phyloP scores from a whole-genome alignment of 1,139 yeast species.

The Eremothecium sinecaudum region DNA sequence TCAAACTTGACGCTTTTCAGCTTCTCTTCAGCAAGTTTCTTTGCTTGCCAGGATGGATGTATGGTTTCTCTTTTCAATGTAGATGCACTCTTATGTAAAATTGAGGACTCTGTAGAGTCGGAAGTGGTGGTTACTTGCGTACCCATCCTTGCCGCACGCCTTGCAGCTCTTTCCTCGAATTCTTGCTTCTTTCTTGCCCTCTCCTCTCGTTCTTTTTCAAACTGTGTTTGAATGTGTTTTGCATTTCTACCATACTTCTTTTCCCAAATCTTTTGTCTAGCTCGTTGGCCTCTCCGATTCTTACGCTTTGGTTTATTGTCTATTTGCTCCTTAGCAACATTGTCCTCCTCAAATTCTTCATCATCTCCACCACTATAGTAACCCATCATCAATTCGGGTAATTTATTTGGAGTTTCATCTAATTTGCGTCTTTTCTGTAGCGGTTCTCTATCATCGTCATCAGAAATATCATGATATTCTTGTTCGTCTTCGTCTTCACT shows the following conservation, averaged over 20 bases:
- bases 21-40: slow-evolving; percentile 59
- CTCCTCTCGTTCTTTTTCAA: slow-evolving; percentile 43
- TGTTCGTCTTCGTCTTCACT: slow-evolving; percentile 31
- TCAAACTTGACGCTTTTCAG: slow-evolving; percentile 55
- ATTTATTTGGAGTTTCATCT: slow-evolving; percentile 29
- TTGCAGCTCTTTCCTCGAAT: slow-evolving; percentile 63
- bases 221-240: slow-evolving; percentile 66
- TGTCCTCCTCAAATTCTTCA: slow-evolving; percentile 41
- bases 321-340: slow-evolving; percentile 45
- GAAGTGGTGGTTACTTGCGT: slow-evolving; percentile 26
- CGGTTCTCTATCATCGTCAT: slow-evolving; percentile 34
- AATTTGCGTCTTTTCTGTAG: slow-evolving; percentile 19
- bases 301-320: slow-evolving; percentile 43
- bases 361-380: slow-evolving; percentile 62
- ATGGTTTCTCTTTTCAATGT: slow-evolving; percentile 24
- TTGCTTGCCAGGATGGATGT: slow-evolving; percentile 98
- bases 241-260: slow-evolving; percentile 76
- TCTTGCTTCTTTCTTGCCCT: slow-evolving; percentile 53
- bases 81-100: slow-evolving; percentile 3
- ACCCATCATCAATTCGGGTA: slow-evolving; percentile 70
- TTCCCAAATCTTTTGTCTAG: slow-evolving; percentile 95
- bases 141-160: slow-evolving; percentile 46
- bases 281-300: slow-evolving; percentile 94
- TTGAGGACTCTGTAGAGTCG: background rate
- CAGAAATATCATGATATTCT: slow-evolving; percentile 14